Conservation (phyloP, 1,284 basidiomycete genomes). For the Farysia itapuensis region DNA sequence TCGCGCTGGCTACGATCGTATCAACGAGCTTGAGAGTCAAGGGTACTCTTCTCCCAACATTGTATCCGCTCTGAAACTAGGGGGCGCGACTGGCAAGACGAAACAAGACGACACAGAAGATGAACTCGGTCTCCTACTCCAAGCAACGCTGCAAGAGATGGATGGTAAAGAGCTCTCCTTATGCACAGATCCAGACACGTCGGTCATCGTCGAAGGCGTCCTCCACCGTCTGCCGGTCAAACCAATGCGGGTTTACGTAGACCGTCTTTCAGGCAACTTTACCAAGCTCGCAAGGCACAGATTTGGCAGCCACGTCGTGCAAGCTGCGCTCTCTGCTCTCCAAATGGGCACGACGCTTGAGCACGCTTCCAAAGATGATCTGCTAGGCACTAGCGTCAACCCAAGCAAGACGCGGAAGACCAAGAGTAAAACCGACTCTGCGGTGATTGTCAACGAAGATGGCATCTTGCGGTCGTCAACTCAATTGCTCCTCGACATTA, state of each 20-base stretch:
- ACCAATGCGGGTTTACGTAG: slow-evolving; percentile 52
- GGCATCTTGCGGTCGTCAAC: slow-evolving; percentile 41
- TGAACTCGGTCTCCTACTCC: slow-evolving; percentile 45
- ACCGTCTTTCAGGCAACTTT: slow-evolving; percentile 49
- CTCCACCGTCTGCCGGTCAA: slow-evolving; percentile 34
- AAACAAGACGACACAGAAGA: slow-evolving; percentile 14
- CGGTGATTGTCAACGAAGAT: slow-evolving; percentile 30
- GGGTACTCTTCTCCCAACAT: slow-evolving; percentile 4
- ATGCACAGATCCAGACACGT: slow-evolving; percentile 55
- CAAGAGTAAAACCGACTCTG: slow-evolving; percentile 7
- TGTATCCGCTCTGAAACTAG: not conserved
- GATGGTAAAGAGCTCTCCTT: slow-evolving; percentile 51
- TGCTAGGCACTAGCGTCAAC: slow-evolving; percentile 3
- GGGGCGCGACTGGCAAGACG: not conserved
- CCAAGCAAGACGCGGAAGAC: slow-evolving; percentile 5
- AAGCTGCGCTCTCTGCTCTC: slow-evolving; percentile 36
- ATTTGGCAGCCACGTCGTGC: slow-evolving; percentile 56
- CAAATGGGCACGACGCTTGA: slow-evolving; percentile 32
- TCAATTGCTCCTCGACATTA: slow-evolving; percentile 38
- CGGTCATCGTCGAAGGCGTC: slow-evolving; percentile 52
- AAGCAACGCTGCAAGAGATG: slow-evolving; percentile 53
- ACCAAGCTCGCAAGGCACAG: slow-evolving; percentile 43
- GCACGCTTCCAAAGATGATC: slow-evolving; percentile 10
- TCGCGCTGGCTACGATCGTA: slow-evolving; percentile 23
- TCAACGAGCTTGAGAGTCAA: slow-evolving; percentile 27